Conservation (phyloP, 176 grass and related monocot genomes). For the Avena eriantha region DNA sequence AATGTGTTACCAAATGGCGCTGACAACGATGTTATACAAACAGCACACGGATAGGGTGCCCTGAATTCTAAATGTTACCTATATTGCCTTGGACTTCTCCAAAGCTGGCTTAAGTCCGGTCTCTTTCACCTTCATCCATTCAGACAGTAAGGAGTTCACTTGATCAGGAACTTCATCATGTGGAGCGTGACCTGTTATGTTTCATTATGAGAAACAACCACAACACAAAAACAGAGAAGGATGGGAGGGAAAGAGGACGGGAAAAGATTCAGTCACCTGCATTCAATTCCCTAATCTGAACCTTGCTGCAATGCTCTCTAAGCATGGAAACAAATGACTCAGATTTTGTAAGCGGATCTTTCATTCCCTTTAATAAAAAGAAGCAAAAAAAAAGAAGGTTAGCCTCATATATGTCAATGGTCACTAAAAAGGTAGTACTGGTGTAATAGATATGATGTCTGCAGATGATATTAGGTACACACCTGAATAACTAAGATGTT, state of each 20-base stretch:
- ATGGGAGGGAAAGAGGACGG: background rate
- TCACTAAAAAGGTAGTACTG: slow-evolving; percentile 34
- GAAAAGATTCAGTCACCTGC: slow-evolving; percentile 61
- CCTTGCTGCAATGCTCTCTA: slow-evolving; percentile 68
- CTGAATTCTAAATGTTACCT: slow-evolving; percentile 38
- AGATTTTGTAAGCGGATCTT: slow-evolving; percentile 84
- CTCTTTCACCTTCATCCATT: slow-evolving; percentile 63
- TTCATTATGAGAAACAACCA: slow-evolving; percentile 14
- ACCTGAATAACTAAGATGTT: slow-evolving; percentile 82
- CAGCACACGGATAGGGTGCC: background rate
- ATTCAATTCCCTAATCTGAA: slow-evolving; percentile 66
- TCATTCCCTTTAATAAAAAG: slow-evolving; percentile 66
- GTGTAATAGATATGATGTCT: slow-evolving; percentile 28
- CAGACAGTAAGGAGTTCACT: slow-evolving; percentile 69
- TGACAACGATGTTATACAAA: slow-evolving; percentile 25
- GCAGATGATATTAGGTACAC: slow-evolving; percentile 20
- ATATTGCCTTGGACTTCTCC: slow-evolving; percentile 53
- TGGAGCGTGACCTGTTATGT: slow-evolving; percentile 75
- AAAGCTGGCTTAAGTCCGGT: slow-evolving; percentile 46
- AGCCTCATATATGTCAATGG: slow-evolving; percentile 36
- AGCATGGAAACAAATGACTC: slow-evolving; percentile 72
- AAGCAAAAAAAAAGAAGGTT: slow-evolving; percentile 19
- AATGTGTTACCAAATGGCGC: slow-evolving; percentile 21
- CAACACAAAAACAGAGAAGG: background rate
- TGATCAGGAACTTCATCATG: slow-evolving; percentile 89